Evolutionary conservation across 352 stramenopile genomes (phyloP), one percentile per base, ranked within the genome.

Genomic region (Pythium aristosporum): DNA sequence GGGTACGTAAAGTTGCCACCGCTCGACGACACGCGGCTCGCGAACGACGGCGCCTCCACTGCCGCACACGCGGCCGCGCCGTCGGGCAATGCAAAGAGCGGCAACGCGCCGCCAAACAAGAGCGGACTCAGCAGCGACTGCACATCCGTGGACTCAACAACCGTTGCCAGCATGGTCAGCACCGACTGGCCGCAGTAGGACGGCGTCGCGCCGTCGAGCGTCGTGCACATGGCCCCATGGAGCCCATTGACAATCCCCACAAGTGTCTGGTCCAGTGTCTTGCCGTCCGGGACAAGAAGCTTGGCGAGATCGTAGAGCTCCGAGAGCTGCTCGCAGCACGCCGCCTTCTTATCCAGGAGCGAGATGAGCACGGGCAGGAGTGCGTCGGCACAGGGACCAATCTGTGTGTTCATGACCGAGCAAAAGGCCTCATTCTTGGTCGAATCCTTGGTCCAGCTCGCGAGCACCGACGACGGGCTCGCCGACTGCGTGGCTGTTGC

Each of bases 201-300:
- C 34, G 34, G 46, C 32, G 15, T 20, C 53, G 18, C 34, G 3
- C 51, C 65, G 23, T 51, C 68, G 2, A 48, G 53, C 2, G 47
- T 66, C 4, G 76, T 80, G 61, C 80, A 89, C 72, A 89, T 78
- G 25, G 77, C 75, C 34, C 57, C 68, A 54, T 89, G 80, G 5
- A 89, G 67, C 4, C 77, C 80, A 58, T 87, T 86, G 54, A 89
- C 55, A 11, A 87, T 25, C 36, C 67, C 67, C 36, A 74, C 58
- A 10, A 87, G 57, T 23, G 69, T 85, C 60, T 80, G 65, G 20
- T 69, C 72, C 15, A 78, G 61, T 46, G 72, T 79, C 50, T 87
- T 78, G 0, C 76, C 76, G 20, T 70, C 64, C 1, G 80, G 77
- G 8, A 77, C 68, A 32, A 89, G 63, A 21, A 89, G 54, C 39